Conservation (phyloP, 1,139 yeast species). For the Candida neerlandica region DNA sequence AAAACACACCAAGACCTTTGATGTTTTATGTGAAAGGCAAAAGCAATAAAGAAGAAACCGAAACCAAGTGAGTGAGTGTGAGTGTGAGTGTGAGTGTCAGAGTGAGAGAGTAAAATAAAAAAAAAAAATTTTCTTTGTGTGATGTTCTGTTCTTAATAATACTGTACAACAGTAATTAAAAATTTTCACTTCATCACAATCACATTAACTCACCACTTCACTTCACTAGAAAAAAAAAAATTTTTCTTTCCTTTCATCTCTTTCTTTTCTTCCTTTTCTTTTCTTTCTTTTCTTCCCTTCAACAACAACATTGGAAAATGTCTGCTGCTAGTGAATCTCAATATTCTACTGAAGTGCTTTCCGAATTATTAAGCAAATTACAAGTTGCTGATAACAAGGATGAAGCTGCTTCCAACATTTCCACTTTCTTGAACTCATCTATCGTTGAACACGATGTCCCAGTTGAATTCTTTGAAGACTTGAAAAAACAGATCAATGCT, state of each 20-base stretch:
- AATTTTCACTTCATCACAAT: conserved; percentile 4
- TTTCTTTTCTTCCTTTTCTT: conserved; percentile 5
- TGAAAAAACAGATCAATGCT: conserved; percentile 74
- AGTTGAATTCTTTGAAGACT: conserved; percentile 76
- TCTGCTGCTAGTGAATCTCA: conserved; percentile 67
- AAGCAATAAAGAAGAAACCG: too few relatives aligned
- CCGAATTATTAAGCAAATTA: conserved; percentile 91
- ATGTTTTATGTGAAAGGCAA: too few relatives aligned
- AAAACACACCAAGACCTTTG: too few relatives aligned
- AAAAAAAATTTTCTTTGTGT: not conserved
- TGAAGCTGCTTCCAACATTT: conserved; percentile 85
- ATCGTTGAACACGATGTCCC: conserved; percentile 99
- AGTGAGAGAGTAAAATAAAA: not conserved
- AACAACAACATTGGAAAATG: conserved; percentile 40
- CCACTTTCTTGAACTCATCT: conserved; percentile 94
- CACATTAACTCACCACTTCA: not conserved
- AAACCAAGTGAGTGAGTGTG: not conserved
- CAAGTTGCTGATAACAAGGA: conserved; percentile 90
- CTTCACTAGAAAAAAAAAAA: not conserved
- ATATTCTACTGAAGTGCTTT: conserved; percentile 79
- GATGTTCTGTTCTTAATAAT: not conserved
- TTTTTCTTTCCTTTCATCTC: not conserved
- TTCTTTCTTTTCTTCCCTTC: conserved; percentile 9
- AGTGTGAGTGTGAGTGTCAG: not conserved
- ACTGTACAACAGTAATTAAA: conserved; percentile 1